phyloP scores from a whole-genome alignment of 2,329 filamentous ascomycete species.

The Trichophyton benhamiae region DNA sequence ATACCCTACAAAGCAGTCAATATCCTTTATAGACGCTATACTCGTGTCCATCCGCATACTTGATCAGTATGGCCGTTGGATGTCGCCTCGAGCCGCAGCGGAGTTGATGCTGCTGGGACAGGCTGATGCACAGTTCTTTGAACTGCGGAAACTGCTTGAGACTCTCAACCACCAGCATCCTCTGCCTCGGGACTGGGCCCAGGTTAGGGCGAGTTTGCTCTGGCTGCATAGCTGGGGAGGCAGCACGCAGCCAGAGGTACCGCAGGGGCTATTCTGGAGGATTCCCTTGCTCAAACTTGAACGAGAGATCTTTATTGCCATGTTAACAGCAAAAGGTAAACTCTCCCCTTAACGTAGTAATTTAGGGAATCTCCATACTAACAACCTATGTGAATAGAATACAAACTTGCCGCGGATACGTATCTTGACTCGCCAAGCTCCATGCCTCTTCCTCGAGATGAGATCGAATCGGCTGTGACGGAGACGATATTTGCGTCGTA shows the following conservation, averaged over 20 bases:
- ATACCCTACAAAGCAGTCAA: slow-evolving; percentile 25
- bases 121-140: slow-evolving; percentile 40
- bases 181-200: slow-evolving; percentile 38
- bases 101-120: slow-evolving; percentile 43
- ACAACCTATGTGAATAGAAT: slow-evolving; percentile 20
- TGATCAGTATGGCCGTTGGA: slow-evolving; percentile 26
- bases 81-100: slow-evolving; percentile 27
- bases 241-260: slow-evolving; percentile 19
- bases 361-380: no score
- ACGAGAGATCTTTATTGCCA: slow-evolving; percentile 44
- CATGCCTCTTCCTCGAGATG: slow-evolving; percentile 29
- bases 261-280: slow-evolving; percentile 38
- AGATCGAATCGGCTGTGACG: slow-evolving; percentile 42
- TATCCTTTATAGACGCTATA: slow-evolving; percentile 31
- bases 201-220: slow-evolving; percentile 39
- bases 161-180: slow-evolving; percentile 31
- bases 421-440: slow-evolving; percentile 22
- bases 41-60: slow-evolving; percentile 32
- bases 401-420: slow-evolving; percentile 30
- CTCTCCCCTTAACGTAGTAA: neutral
- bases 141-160: slow-evolving; percentile 43
- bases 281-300: slow-evolving; percentile 41
- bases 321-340: slow-evolving; percentile 38
- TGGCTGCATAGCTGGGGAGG: slow-evolving; percentile 51
- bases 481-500: slow-evolving; percentile 44